Conservation (phyloP, 495 filamentous ascomycete species). For the Terfezia claveryi region DNA sequence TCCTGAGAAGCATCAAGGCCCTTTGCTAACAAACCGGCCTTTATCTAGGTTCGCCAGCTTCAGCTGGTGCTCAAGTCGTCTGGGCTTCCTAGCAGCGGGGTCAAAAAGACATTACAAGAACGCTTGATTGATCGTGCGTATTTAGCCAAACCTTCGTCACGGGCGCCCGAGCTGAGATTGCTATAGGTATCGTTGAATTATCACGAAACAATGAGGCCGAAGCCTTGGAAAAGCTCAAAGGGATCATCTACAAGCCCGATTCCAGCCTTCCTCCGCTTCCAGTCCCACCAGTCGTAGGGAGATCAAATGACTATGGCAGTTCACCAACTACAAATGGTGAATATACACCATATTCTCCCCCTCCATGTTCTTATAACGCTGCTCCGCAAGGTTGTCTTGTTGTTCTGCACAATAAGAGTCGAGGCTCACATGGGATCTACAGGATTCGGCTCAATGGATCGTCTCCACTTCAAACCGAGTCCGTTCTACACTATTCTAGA, state of each 20-base stretch:
- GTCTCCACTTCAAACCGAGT: constrained; percentile 44
- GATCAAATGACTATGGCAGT: constrained; percentile 4
- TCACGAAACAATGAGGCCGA: not conserved
- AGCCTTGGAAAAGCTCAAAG: not conserved
- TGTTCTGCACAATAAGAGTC: constrained; percentile 10
- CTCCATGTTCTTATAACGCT: constrained; percentile 7
- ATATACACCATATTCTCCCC: constrained; percentile 6
- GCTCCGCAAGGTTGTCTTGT: constrained; percentile 4
- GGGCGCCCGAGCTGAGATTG: not conserved
- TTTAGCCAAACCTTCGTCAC: not conserved
- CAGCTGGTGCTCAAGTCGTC: constrained; percentile 50
- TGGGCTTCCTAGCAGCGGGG: constrained; percentile 47
- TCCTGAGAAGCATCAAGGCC: not conserved
- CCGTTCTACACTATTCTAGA: constrained; percentile 50
- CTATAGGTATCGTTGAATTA: not conserved
- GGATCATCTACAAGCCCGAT: not conserved
- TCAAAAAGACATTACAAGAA: constrained; percentile 56
- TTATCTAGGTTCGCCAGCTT: constrained; percentile 27
- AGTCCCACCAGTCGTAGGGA: constrained; percentile 7
- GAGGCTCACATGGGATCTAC: too few relatives aligned
- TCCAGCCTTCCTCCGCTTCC: constrained; percentile 3
- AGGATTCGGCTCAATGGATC: not conserved
- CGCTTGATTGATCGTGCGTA: constrained; percentile 28
- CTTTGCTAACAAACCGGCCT: not conserved
- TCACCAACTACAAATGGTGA: not conserved